Evolutionary conservation across 2,329 filamentous ascomycete genomes (phyloP).

Genomic region (Aaosphaeria pasadenensis): DNA sequence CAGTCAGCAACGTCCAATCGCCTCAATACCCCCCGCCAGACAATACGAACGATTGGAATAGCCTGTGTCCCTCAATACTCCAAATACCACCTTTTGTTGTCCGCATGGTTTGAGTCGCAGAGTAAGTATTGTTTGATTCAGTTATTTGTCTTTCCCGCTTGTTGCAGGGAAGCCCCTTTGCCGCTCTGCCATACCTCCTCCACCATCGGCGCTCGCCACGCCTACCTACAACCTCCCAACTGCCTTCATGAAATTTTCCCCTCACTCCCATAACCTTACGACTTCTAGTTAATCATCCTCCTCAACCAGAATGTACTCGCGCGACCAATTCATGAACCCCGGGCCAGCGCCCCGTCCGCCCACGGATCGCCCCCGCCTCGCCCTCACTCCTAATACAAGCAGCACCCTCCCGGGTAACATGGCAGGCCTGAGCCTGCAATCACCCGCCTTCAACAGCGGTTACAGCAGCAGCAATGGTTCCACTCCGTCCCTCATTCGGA

Average conservation of each 20-base stretch:
- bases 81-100: neutral
- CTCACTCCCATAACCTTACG: neutral
- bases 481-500: slow-evolving; percentile 38
- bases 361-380: slow-evolving; percentile 75
- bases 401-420: slow-evolving; percentile 71
- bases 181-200: neutral
- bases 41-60: too few relatives aligned
- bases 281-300: neutral
- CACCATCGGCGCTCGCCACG: neutral
- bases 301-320: slow-evolving; percentile 54
- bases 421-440: slow-evolving; percentile 71
- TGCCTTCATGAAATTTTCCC: neutral
- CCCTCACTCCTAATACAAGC: slow-evolving; percentile 69
- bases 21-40: too few relatives aligned
- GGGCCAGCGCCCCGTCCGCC: slow-evolving; percentile 91
- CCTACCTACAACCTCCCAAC: neutral
- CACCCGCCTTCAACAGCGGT: slow-evolving; percentile 45
- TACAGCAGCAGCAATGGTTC: slow-evolving; percentile 28
- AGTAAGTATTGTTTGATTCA: neutral
- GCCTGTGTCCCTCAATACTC: too few relatives aligned
- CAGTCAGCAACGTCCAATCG: too few relatives aligned
- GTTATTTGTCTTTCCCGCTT: neutral
- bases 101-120: neutral
- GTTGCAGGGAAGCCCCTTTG: neutral
- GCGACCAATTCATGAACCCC: slow-evolving; percentile 87